These are phyloP conservation scores for Rhazya stricta DNA, from an alignment of 257 asterid species.

Conservation along the genomic window DNA sequence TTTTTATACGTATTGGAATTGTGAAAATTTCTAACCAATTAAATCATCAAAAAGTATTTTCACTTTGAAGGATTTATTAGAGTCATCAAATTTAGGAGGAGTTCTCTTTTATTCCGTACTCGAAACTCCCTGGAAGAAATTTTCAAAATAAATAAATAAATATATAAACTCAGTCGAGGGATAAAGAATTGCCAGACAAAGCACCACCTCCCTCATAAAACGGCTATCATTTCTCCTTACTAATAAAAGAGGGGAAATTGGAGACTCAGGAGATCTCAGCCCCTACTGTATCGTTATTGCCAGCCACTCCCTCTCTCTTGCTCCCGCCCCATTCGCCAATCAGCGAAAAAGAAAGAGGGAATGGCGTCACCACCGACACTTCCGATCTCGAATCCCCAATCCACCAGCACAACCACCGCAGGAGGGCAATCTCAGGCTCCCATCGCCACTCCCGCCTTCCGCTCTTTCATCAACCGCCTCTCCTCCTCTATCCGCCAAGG, in stretches of 20 bases:
- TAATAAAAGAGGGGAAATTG: neutral
- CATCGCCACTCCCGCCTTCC: conserved; percentile 75
- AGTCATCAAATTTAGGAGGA: no score
- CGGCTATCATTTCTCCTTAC: neutral
- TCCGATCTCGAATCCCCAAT: conserved; percentile 63
- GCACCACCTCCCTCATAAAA: neutral
- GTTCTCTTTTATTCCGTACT: no score
- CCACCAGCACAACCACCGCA: conserved; percentile 32
- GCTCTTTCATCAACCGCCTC: conserved; percentile 59
- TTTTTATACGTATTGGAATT: no score
- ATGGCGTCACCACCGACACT: conserved; percentile 68
- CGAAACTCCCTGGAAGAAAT: neutral
- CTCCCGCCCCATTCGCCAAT: neutral
- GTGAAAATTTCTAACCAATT: no score
- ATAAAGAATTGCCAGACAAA: no score
- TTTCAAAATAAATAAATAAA: no score
- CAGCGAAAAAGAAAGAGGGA: conserved; percentile 12
- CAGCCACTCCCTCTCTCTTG: neutral
- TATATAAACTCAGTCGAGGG: no score
- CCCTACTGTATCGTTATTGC: neutral
- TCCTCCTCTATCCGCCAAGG: conserved; percentile 57
- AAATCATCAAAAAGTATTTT: no score
- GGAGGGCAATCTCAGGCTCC: conserved; percentile 30
- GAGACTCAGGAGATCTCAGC: neutral
- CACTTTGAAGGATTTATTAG: no score